Percentiles rank a stretch among this genome's conserved stretches.
phyloP scores from a whole-genome alignment of 2,329 filamentous ascomycete species.

The Zymoseptoria brevis region DNA sequence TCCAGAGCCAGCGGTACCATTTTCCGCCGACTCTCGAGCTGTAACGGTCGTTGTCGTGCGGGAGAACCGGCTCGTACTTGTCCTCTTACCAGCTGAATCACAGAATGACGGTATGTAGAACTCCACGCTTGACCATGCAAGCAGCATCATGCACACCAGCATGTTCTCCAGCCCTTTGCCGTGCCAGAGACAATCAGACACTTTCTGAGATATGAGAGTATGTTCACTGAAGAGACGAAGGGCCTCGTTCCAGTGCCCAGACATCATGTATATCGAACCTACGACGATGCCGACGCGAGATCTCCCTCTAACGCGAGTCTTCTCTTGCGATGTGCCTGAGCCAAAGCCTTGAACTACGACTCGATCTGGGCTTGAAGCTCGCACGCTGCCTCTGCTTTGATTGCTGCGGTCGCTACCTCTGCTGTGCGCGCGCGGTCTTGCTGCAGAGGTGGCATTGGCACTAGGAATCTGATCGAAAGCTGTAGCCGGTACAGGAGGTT shows the following conservation, averaged over 20 bases:
- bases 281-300: constrained; percentile 71
- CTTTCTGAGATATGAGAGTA: constrained; percentile 64
- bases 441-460: constrained; percentile 33
- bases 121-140: constrained; percentile 75
- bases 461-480: constrained; percentile 48
- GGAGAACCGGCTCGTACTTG: constrained; percentile 16
- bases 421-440: constrained; percentile 15
- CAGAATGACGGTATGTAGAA: constrained; percentile 56
- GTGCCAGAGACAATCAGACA: constrained; percentile 94
- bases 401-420: constrained; percentile 17
- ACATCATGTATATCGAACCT: constrained; percentile 78
- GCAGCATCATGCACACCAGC: constrained; percentile 70
- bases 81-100: constrained; percentile 23
- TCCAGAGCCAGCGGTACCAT: constrained; percentile 22
- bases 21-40: constrained; percentile 16
- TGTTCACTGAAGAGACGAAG: constrained; percentile 75
- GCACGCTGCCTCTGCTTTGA: constrained; percentile 14
- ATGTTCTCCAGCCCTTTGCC: constrained; percentile 89
- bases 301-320: constrained; percentile 69
- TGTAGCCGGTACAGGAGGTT: constrained; percentile 38
- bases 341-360: constrained; percentile 59
- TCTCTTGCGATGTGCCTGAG: constrained; percentile 44
- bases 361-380: constrained; percentile 45
- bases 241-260: constrained; percentile 84
- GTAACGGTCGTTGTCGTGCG: constrained; percentile 18